phyloP scores from a whole-genome alignment of 306 rosid species.

The Quercus robur region DNA sequence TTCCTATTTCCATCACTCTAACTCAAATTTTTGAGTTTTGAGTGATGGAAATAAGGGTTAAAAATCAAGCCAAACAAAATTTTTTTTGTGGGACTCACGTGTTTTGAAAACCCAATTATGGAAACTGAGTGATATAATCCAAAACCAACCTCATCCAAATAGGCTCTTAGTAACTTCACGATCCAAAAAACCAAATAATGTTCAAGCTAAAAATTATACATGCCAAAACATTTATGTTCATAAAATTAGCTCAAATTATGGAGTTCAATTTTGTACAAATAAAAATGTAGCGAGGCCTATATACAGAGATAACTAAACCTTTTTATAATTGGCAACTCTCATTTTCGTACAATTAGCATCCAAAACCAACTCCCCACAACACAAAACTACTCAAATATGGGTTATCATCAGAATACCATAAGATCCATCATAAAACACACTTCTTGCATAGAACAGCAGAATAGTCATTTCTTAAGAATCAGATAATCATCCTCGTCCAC shows the following conservation, averaged over 20 bases:
- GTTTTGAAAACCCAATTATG: no score
- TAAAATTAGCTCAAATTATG: background rate
- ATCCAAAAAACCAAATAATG: background rate
- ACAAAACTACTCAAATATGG: background rate
- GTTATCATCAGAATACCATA: background rate
- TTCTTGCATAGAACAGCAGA: background rate
- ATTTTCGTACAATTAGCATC: background rate
- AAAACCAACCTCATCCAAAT: no score
- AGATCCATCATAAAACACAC: constrained; percentile 3
- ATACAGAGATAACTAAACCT: background rate
- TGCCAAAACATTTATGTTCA: background rate
- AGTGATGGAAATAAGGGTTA: no score
- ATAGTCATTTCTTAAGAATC: background rate
- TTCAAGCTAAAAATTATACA: background rate
- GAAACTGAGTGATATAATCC: no score
- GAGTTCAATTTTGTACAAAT: background rate
- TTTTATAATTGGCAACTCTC: background rate
- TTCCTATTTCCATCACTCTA: no score
- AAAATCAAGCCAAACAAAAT: no score
- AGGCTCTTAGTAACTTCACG: background rate
- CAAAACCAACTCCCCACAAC: background rate
- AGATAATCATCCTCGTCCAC: background rate
- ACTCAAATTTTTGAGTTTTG: no score
- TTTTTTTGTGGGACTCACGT: no score
- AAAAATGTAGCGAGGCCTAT: background rate